Evolutionary conservation across 2,329 filamentous ascomycete genomes (phyloP).

Genomic region (Hymenoscyphus albidus): DNA sequence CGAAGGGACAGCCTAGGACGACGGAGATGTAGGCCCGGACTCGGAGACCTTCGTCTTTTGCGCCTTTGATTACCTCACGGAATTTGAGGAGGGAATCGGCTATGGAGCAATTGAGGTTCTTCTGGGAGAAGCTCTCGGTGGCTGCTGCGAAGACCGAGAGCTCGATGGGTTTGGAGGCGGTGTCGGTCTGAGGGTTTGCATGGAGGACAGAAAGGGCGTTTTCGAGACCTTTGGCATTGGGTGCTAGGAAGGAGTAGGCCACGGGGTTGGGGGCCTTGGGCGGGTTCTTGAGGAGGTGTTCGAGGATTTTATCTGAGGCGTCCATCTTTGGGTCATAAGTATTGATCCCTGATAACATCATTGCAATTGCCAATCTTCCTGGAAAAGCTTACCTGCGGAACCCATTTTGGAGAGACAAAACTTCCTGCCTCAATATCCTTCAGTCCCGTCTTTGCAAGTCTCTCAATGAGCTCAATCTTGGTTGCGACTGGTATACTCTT

Average conservation of each 20-base stretch:
- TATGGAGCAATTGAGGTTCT: conserved; percentile 79
- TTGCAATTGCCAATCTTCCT: too few species aligned
- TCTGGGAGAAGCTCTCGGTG: conserved; percentile 74
- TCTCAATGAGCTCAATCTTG: conserved; percentile 72
- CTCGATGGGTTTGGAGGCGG: conserved; percentile 45
- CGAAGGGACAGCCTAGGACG: conserved; percentile 76
- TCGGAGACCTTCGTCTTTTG: conserved; percentile 60
- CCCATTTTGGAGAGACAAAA: conserved; percentile 80
- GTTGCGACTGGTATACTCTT: conserved; percentile 63
- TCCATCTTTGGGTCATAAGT: conserved; percentile 57
- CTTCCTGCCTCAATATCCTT: conserved; percentile 75
- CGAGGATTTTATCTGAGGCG: conserved; percentile 70
- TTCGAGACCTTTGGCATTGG: conserved; percentile 69
- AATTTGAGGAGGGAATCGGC: conserved; percentile 69
- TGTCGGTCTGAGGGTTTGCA: conserved; percentile 41
- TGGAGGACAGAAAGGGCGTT: conserved; percentile 55
- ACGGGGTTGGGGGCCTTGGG: conserved; percentile 53
- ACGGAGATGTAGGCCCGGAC: conserved; percentile 79
- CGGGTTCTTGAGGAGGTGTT: conserved; percentile 59
- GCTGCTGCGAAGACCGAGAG: conserved; percentile 79
- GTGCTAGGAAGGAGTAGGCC: conserved; percentile 76
- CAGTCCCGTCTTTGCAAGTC: conserved; percentile 65
- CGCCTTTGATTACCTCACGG: conserved; percentile 63
- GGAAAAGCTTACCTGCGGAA: conserved; percentile 60
- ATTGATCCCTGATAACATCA: neutral